These are phyloP conservation scores for Fusarium solani-melongenae DNA, from an alignment of 2,329 filamentous ascomycete species.

Conservation along the genomic window DNA sequence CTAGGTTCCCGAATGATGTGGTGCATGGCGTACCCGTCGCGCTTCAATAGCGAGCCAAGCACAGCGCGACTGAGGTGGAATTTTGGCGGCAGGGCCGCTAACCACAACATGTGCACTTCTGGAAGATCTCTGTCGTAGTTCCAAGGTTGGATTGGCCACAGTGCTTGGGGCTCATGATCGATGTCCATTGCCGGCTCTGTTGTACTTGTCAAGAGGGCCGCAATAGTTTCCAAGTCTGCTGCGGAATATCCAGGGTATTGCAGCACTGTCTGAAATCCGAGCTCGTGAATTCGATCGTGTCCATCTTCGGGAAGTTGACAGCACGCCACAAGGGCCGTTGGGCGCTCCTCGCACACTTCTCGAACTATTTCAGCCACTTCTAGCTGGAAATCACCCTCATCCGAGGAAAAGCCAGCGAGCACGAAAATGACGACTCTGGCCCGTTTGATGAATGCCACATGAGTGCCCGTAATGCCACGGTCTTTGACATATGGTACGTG, in stretches of 20 bases:
- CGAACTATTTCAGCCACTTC: conserved; percentile 60
- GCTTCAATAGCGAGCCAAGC: conserved; percentile 60
- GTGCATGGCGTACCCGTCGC: conserved; percentile 68
- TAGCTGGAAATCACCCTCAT: conserved; percentile 63
- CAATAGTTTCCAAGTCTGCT: conserved; percentile 60
- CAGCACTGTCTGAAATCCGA: conserved; percentile 63
- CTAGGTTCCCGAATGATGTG: conserved; percentile 64
- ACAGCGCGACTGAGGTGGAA: conserved; percentile 58
- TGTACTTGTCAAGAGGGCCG: conserved; percentile 61
- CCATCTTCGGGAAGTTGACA: conserved; percentile 53
- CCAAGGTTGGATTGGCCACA: conserved; percentile 58
- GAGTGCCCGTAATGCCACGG: conserved; percentile 71
- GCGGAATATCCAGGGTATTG: conserved; percentile 61
- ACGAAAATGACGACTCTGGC: conserved; percentile 72
- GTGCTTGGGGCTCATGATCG: conserved; percentile 40
- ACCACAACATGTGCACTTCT: conserved; percentile 61
- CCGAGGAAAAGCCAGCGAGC: conserved; percentile 60
- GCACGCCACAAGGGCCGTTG: conserved; percentile 64
- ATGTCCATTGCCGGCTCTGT: conserved; percentile 7
- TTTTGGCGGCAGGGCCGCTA: conserved; percentile 51
- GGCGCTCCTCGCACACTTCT: conserved; percentile 59
- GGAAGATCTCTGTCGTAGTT: conserved; percentile 52
- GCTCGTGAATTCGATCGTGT: conserved; percentile 49
- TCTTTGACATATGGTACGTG: conserved; percentile 78
- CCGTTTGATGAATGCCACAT: conserved; percentile 70